Evolutionary conservation across 2,329 filamentous ascomycete genomes (phyloP), one percentile per base, ranked within the genome.

Genomic region (Stenocarpella maydis): DNA sequence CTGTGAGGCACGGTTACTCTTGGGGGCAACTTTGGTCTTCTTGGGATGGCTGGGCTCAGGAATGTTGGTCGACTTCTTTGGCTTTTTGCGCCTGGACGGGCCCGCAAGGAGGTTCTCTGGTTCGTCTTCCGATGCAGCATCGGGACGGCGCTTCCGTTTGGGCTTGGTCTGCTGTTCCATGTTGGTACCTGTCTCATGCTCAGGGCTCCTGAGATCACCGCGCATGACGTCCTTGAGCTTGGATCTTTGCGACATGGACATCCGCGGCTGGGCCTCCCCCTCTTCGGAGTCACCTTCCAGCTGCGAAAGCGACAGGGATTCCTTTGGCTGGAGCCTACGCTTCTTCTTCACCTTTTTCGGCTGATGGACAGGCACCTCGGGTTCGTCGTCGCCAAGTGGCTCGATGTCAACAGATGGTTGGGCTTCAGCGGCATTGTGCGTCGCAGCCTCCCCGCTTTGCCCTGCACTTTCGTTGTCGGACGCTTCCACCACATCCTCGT

Each of bases 201-300:
- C 55, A 6, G 28, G 49, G n/a, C 50, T 58, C 10, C 60, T 69
- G 34, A n/a, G 37, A 5, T 50, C 63, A 39, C 67, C 55, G 43
- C 41, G 34, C 49, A 61, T 55, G 9, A 47, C 49, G 8, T 67
- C 53, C 31, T 50, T 66, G n/a, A 60, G 41, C 21, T 69, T 69
- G 1, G 47, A 47, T 15, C n/a, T 58, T 34, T 65, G 61, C 17
- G 69, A 69, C 15, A 71, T 39, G 2, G 67, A 61, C 24, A 69
- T 10, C 21, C 68, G 55, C 1, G 68, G 34, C 49, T 50, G 68
- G 37, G n/a, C 34, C 17, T 71, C 69, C 0, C 49, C 39, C 34
- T 71, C 69, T 26, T 71, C 39, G 4, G 26, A 49, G 8, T 53
- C 67, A 26, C 69, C 69, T 55, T 71, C 66, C 7, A 71, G 64